Conservation (phyloP, 2,329 filamentous ascomycete species). For the Penicillium freii region DNA sequence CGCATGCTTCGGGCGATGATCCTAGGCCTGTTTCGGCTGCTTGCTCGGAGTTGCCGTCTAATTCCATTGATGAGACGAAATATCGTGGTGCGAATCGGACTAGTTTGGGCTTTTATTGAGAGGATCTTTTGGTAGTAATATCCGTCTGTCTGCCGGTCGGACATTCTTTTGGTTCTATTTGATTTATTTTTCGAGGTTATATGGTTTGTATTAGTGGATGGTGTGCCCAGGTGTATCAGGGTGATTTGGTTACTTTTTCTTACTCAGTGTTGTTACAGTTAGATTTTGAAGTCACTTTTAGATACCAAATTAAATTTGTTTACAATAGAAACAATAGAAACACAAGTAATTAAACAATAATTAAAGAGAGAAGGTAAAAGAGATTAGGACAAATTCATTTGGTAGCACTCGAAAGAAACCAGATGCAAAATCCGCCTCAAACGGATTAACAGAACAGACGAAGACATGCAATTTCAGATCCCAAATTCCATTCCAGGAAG, state of each 20-base stretch:
- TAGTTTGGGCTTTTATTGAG: slow-evolving; percentile 24
- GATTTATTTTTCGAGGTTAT: background rate
- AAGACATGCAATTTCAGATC: slow-evolving; percentile 1
- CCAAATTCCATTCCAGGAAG: background rate
- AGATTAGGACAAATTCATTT: background rate
- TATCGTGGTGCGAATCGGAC: slow-evolving; percentile 35
- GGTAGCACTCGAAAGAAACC: background rate
- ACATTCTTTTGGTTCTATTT: background rate
- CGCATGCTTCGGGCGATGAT: slow-evolving; percentile 25
- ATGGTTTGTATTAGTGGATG: slow-evolving; percentile 4
- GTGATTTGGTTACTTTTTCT: background rate
- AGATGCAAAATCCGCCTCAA: background rate
- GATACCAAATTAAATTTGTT: background rate
- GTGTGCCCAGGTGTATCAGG: background rate
- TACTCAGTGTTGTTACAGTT: background rate
- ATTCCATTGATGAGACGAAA: slow-evolving; percentile 23
- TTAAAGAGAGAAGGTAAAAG: background rate
- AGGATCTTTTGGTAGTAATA: background rate
- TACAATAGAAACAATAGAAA: background rate
- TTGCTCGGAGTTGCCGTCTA: slow-evolving; percentile 10
- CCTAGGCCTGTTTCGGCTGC: slow-evolving; percentile 1
- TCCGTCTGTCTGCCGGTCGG: background rate
- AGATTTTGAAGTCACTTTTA: background rate
- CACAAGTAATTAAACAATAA: background rate
- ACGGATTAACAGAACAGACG: background rate